A percentile compares a stretch with the other conserved stretches of the same genome.
Evolutionary conservation across 345 rosid species (phyloP).

Genomic region (Physaria fendleri): DNA sequence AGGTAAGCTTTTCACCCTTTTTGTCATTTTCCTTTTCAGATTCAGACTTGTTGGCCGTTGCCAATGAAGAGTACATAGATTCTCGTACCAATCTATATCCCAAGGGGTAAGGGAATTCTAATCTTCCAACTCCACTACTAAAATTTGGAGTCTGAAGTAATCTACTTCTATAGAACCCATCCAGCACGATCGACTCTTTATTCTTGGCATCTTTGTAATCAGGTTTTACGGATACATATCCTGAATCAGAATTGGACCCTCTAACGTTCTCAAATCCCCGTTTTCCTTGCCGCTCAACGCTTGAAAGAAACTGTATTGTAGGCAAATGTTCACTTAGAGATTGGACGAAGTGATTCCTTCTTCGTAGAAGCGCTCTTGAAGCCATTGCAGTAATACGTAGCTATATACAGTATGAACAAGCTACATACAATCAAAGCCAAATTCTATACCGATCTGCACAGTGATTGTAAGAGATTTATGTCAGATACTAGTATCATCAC

Average conservation of each 20-base stretch:
- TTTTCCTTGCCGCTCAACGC: conserved; percentile 31
- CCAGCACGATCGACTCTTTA: conserved; percentile 1
- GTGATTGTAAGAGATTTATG: not conserved
- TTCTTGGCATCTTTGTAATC: conserved; percentile 31
- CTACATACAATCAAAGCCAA: conserved; percentile 18
- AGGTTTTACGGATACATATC: conserved; percentile 13
- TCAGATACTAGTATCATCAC: no score
- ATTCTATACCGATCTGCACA: conserved; percentile 23
- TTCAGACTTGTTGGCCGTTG: conserved; percentile 51
- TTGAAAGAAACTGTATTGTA: conserved; percentile 34
- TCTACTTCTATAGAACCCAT: conserved; percentile 18
- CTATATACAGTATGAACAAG: conserved; percentile 14
- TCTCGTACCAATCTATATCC: conserved; percentile 35
- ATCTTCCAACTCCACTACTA: conserved; percentile 36
- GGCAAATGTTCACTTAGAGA: conserved; percentile 33
- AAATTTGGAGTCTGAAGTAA: conserved; percentile 26
- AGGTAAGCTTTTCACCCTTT: conserved; percentile 38
- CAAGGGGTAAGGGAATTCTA: conserved; percentile 31
- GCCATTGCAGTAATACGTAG: conserved; percentile 41
- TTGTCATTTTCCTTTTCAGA: conserved; percentile 36
- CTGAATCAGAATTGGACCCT: conserved; percentile 17
- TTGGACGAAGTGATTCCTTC: conserved; percentile 38
- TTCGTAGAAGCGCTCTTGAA: conserved; percentile 54
- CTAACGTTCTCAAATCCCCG: conserved; percentile 17
- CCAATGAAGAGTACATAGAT: conserved; percentile 45